phyloP scores from a whole-genome alignment of 495 filamentous ascomycete species.

The Ascobolus immersus region DNA sequence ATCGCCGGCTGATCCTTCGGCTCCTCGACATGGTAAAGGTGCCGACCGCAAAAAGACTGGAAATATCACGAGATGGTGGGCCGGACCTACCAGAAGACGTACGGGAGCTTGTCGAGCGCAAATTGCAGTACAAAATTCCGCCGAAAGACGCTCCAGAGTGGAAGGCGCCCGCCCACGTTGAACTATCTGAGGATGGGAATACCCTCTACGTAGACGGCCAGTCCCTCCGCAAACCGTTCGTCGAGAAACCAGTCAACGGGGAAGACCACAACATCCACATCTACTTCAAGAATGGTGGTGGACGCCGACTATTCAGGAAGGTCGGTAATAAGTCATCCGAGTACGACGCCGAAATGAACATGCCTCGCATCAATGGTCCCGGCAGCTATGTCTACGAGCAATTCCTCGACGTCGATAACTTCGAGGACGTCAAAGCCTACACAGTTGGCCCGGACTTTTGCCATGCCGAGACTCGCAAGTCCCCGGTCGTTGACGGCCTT shows the following conservation, averaged over 20 bases:
- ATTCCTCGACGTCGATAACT: constrained; percentile 84
- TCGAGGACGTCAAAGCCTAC: constrained; percentile 96
- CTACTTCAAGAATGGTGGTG: constrained; percentile 80
- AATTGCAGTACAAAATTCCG: constrained; percentile 48
- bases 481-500: constrained; percentile 84
- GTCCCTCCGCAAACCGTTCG: constrained; percentile 70
- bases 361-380: constrained; percentile 48
- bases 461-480: constrained; percentile 90
- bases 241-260: constrained; percentile 93
- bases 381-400: constrained; percentile 89
- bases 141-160: constrained; percentile 20
- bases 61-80: constrained; percentile 84
- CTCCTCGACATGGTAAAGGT: constrained; percentile 76
- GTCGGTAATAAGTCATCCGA: constrained; percentile 96
- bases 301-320: constrained; percentile 79
- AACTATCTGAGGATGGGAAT: constrained; percentile 66
- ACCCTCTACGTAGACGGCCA: constrained; percentile 70
- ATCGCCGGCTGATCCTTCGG: constrained; percentile 63
- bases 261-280: constrained; percentile 98
- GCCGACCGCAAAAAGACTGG: constrained; percentile 65
- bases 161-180: constrained; percentile 32
- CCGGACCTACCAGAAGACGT: constrained; percentile 53
- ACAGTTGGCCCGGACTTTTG: constrained; percentile 86
- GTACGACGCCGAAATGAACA: constrained; percentile 48
- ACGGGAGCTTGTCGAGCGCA: constrained; percentile 47